Conservation (phyloP, 2,329 filamentous ascomycete species). For the Remersonia thermophila region DNA sequence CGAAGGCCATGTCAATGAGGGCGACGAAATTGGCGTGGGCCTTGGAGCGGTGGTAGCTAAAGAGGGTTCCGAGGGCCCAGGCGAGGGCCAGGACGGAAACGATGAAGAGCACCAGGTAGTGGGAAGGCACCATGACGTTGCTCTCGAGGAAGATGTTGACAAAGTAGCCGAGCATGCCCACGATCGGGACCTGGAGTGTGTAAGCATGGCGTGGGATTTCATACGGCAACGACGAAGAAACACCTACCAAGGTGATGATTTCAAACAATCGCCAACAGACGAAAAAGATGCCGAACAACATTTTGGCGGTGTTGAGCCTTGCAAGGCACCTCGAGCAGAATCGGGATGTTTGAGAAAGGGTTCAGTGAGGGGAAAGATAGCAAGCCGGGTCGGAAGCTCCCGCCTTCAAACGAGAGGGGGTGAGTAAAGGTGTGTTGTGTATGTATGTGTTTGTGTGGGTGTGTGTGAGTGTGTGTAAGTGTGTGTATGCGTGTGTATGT, state of each 20-base stretch:
- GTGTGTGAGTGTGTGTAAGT: too few species aligned
- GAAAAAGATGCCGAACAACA: constrained; percentile 53
- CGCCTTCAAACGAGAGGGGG: too few species aligned
- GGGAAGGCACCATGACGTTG: constrained; percentile 48
- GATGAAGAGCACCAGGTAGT: constrained; percentile 56
- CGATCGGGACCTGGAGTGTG: constrained; percentile 41
- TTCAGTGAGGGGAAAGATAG: too few species aligned
- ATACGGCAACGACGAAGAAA: too few species aligned
- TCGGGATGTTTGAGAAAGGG: too few species aligned
- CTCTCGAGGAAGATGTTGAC: constrained; percentile 44
- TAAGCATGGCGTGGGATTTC: too few species aligned
- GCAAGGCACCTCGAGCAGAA: background rate
- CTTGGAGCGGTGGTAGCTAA: constrained; percentile 52
- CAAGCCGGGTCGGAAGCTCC: too few species aligned
- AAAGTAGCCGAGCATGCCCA: constrained; percentile 58
- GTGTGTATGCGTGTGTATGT: too few species aligned
- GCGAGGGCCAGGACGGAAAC: constrained; percentile 49
- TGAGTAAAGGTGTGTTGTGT: too few species aligned
- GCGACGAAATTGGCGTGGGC: constrained; percentile 49
- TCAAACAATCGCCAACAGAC: constrained; percentile 49
- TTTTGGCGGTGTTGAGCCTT: constrained; percentile 24
- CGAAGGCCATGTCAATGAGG: constrained; percentile 47
- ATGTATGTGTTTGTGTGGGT: too few species aligned
- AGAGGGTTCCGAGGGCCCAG: constrained; percentile 53
- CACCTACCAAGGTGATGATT: constrained; percentile 50